These are phyloP conservation scores for Suillus cothurnatus DNA, from an alignment of 768 basidiomycete genomes.

Conservation along the genomic window DNA sequence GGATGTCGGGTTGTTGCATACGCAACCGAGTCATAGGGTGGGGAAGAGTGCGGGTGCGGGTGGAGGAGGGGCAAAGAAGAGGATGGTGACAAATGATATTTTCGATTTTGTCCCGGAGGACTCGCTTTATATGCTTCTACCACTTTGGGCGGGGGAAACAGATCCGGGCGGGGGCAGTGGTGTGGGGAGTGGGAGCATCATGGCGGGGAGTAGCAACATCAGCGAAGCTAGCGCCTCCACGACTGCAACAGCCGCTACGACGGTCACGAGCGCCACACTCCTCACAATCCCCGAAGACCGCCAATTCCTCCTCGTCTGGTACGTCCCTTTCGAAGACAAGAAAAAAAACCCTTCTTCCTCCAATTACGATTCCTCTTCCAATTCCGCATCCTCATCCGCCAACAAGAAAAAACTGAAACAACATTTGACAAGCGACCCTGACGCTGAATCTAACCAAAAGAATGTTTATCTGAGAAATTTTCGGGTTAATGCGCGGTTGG, in stretches of 20 bases:
- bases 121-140: conserved; percentile 79
- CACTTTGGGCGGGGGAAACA: conserved; percentile 81
- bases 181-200: neutral
- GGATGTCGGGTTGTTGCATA: conserved; percentile 76
- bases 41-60: conserved; percentile 13
- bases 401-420: conserved; percentile 31
- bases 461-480: conserved; percentile 63
- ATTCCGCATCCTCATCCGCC: neutral
- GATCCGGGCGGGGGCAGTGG: conserved; percentile 39
- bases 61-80: conserved; percentile 18
- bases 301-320: conserved; percentile 80
- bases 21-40: conserved; percentile 42
- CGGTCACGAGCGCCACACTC: conserved; percentile 32
- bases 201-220: neutral
- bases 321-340: conserved; percentile 53
- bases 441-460: conserved; percentile 39
- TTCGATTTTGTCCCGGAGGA: conserved; percentile 68
- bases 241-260: neutral
- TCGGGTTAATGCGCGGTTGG: conserved; percentile 72
- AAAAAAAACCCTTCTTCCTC: conserved; percentile 19
- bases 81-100: conserved; percentile 38
- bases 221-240: neutral
- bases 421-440: conserved; percentile 29
- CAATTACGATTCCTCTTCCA: neutral
- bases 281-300: conserved; percentile 52